Base-by-base conservation (phyloP, 202 grass and related monocot genomes). In the Schoenoplectus tabernaemontani region DNA sequence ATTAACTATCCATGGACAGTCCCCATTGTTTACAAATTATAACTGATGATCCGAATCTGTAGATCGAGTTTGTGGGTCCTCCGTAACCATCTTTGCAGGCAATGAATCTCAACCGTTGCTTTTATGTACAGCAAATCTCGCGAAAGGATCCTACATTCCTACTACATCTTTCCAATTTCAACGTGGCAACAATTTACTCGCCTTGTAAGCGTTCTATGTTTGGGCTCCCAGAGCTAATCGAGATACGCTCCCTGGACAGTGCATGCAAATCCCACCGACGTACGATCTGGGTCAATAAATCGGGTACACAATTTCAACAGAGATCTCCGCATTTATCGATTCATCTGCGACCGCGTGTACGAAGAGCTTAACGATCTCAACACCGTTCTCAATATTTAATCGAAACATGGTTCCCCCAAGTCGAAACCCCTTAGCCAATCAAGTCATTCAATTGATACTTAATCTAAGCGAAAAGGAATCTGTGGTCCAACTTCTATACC, bases 211-310 rank as follows among this genome's bases (percentile, higher is more conserved):
- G 53, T 59, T 23, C 5, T 1, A 1, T 39, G 56, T 79, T 64
- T 3, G n/a, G 23, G 42, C 48, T 30, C 20, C 12, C 9, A 64
- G 19, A 79, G 17, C 77, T 43, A 46, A 79, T 79, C 58, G 10
- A 17, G 56, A 61, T 43, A 42, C 15, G 36, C 77, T 64, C 77
- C 20, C 11, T 3, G 48, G 58, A 48, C 20, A 0, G 59, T 44
- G 59, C 57, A 62, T 79, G 77, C 30, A 79, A 79, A 32, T 79
- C 39, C 56, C 46, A 38, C 58, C 58, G 17, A 48, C 57, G 30
- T 63, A 64, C 56, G 38, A 9, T 46, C 19, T 1, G 19, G 37
- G 22, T n/a, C 37, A 32, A 64, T 59, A 20, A 32, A 79, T 48
- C 58, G 1, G 3, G 24, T 79, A 63, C 77, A 19, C 7, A 1